These are phyloP conservation scores for Drechslerella stenobrocha DNA, from an alignment of 2,329 filamentous ascomycete genomes.

Conservation along the genomic window DNA sequence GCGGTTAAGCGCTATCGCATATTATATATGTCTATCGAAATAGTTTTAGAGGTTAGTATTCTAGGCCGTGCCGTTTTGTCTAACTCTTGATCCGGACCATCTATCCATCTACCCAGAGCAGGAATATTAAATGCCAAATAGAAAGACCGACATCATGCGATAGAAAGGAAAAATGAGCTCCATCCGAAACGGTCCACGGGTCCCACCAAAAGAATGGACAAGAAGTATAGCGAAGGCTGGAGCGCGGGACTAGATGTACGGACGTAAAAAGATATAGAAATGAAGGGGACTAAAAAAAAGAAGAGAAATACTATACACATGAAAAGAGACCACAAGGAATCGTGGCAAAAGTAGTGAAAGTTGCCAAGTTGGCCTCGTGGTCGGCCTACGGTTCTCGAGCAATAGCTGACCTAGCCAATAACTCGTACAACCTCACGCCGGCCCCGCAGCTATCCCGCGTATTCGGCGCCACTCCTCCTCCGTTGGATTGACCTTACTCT, in stretches of 20 bases:
- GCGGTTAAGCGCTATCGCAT: neutral
- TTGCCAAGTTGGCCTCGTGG: too few relatives aligned
- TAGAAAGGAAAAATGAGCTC: neutral
- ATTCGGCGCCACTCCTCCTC: slow-evolving; percentile 56
- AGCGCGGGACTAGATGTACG: neutral
- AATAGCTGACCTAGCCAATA: neutral
- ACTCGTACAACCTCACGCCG: neutral
- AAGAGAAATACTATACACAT: neutral
- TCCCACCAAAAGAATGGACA: neutral
- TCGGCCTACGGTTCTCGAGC: too few relatives aligned
- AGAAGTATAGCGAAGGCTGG: neutral
- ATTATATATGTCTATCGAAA: neutral
- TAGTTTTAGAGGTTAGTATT: too few relatives aligned
- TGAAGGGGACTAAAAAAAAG: neutral
- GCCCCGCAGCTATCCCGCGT: slow-evolving; percentile 29
- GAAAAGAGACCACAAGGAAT: neutral
- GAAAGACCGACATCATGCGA: neutral
- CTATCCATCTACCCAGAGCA: neutral
- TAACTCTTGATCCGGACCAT: too few relatives aligned
- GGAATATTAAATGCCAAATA: neutral
- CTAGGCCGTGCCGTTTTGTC: slow-evolving; percentile 5
- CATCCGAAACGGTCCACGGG: neutral
- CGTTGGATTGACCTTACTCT: slow-evolving; percentile 62
- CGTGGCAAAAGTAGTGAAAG: too few relatives aligned
- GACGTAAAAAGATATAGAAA: neutral